Base-by-base conservation (phyloP, 1,284 basidiomycete genomes). In the Ustilago cynodontis region DNA sequence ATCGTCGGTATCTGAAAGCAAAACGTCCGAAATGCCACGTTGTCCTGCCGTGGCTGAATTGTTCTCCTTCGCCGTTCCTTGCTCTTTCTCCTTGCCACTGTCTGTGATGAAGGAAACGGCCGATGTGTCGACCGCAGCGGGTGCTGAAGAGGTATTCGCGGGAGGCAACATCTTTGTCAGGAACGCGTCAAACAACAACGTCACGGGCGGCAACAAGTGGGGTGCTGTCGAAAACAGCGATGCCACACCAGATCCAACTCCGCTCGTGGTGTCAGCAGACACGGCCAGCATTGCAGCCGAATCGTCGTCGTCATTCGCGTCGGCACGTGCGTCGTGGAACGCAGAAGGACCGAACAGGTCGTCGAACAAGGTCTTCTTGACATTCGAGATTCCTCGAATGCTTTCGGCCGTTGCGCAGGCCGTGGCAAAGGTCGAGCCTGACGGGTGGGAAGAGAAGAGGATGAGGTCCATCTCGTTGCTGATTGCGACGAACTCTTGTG, bases 181-280 rank as follows among this genome's bases (percentile, higher is more conserved):
- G 78, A 95, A 87, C 18, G 91, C 87, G 37, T 93, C 91, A 84
- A 93, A 95, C 47, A 96, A 86, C 55, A 89, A 88, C 55, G 91
- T 89, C 63, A 95, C 87, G 5, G 94, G 91, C 16, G 94, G 94
- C 79, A 93, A 89, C 54, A 94, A 89, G 87, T 95, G 92, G 31
- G 92, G 90, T 5, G 94, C 92, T 3, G 89, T 90, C 71, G 92
- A 90, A 81, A 94, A 93, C 50, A 92, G 87, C 63, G 87, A 87
- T 11, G 83, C 79, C 89, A 74, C 65, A 3, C 67, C 76, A 10
- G 76, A 59, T 1, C 66, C 71, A 5, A 52, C 54, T 7, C 28
- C 59, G 20, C 58, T 37, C 11, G 59, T 45, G 33, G 20, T 55
- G 37, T 41, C 39, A 16, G 33, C 43, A n/a, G 54, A 43, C 16